Evolutionary conservation across 2,329 filamentous ascomycete species (phyloP).

Genomic region (Microcyclosporella mali): DNA sequence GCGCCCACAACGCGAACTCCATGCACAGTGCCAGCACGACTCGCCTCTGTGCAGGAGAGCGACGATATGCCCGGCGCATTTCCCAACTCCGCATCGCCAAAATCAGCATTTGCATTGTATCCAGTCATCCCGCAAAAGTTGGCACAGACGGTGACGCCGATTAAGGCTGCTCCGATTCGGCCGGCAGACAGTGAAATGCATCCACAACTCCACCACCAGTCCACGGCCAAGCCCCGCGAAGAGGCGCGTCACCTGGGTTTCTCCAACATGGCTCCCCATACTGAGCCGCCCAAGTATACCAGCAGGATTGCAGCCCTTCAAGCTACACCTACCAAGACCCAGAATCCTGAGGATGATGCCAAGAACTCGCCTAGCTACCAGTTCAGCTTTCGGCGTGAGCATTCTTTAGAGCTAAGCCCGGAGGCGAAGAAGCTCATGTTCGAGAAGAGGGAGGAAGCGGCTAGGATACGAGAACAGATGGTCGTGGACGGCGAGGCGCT

Average conservation of each 20-base stretch:
- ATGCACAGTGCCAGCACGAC: constrained; percentile 32
- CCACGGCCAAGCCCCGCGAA: constrained; percentile 68
- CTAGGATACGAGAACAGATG: constrained; percentile 64
- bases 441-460: constrained; percentile 66
- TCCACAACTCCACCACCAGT: constrained; percentile 71
- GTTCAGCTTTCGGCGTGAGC: constrained; percentile 54
- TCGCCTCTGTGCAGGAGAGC: constrained; percentile 42
- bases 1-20: constrained; percentile 23
- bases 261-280: constrained; percentile 60
- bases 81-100: constrained; percentile 25
- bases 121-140: constrained; percentile 19
- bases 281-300: constrained; percentile 40
- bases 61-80: constrained; percentile 37
- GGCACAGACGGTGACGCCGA: constrained; percentile 47
- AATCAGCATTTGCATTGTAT: constrained; percentile 8
- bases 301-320: constrained; percentile 43
- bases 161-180: constrained; percentile 59
- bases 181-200: constrained; percentile 82
- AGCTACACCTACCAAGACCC: constrained; percentile 53
- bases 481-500: constrained; percentile 53
- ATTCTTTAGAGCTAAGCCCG: constrained; percentile 53
- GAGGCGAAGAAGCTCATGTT: constrained; percentile 56
- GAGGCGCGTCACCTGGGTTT: constrained; percentile 80
- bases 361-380: constrained; percentile 56
- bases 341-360: constrained; percentile 28